Conservation (phyloP, 176 grass and related monocot species). For the Carex cristatella region DNA sequence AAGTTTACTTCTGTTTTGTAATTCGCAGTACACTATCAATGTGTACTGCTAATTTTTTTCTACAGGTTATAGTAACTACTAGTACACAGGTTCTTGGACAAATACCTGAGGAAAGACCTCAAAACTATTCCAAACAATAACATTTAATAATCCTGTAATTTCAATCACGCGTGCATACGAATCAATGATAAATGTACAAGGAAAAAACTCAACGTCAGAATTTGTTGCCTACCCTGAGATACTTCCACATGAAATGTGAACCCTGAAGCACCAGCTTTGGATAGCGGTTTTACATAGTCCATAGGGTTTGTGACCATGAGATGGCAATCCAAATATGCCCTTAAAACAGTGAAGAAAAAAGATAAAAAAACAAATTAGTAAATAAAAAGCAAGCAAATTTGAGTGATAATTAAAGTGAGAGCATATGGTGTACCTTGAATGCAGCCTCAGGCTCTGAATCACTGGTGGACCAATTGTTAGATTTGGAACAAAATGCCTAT, state of each 20-base stretch:
- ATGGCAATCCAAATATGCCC: slow-evolving; percentile 98
- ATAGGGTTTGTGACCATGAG: slow-evolving; percentile 97
- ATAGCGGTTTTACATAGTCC: slow-evolving; percentile 73
- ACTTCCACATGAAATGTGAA: slow-evolving; percentile 99
- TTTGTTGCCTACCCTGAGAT: slow-evolving; percentile 49
- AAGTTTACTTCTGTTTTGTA: neutral
- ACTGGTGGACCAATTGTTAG: slow-evolving; percentile 86
- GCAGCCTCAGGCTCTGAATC: slow-evolving; percentile 85
- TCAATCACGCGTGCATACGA: neutral
- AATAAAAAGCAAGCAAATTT: neutral
- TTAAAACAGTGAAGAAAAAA: slow-evolving; percentile 26
- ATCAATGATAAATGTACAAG: neutral
- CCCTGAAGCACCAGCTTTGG: slow-evolving; percentile 89
- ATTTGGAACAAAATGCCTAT: slow-evolving; percentile 94
- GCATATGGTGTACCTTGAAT: slow-evolving; percentile 60
- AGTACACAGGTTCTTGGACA: neutral
- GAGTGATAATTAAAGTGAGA: neutral
- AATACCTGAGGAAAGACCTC: neutral
- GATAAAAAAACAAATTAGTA: slow-evolving; percentile 13
- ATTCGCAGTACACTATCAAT: neutral
- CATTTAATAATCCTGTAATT: neutral
- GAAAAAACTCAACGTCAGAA: neutral
- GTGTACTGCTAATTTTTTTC: neutral
- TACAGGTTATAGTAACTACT: neutral
- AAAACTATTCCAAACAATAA: neutral